These are phyloP conservation scores for Zygosaccharomyces pseudobailii DNA, from an alignment of 1,139 yeast genomes.

Conservation along the genomic window DNA sequence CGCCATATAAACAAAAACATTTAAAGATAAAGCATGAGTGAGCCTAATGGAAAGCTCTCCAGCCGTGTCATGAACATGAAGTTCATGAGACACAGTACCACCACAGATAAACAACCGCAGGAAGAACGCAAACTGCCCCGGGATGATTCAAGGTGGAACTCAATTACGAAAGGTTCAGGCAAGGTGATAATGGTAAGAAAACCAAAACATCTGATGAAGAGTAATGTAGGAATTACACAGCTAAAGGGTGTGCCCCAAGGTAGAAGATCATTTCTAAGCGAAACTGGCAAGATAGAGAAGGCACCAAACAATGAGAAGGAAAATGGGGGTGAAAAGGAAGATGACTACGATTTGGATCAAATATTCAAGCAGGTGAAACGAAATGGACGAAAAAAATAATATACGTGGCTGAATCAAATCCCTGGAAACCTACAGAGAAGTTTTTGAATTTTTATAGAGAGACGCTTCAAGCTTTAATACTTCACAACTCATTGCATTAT, in stretches of 20 bases:
- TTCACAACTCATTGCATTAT: too few relatives aligned
- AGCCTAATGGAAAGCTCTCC: conserved; percentile 28
- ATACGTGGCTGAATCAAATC: not conserved
- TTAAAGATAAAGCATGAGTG: conserved; percentile 3
- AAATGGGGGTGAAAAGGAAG: conserved; percentile 21
- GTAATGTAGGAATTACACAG: conserved; percentile 8
- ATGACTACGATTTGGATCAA: conserved; percentile 23
- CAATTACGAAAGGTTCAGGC: not conserved
- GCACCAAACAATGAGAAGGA: conserved; percentile 3
- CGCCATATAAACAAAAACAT: not conserved
- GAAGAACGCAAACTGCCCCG: conserved; percentile 45
- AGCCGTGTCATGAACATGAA: conserved; percentile 39
- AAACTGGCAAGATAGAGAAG: conserved; percentile 5
- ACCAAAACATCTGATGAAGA: conserved; percentile 1
- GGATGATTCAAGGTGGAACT: conserved; percentile 31
- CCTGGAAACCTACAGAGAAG: too few relatives aligned
- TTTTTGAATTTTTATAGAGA: too few relatives aligned
- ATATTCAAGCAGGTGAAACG: conserved; percentile 20
- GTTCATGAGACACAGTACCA: conserved; percentile 43
- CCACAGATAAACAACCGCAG: conserved; percentile 36
- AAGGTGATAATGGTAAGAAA: conserved; percentile 1
- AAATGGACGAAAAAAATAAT: conserved; percentile 17
- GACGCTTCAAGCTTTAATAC: too few relatives aligned
- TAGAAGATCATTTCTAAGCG: conserved; percentile 9
- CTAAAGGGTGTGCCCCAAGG: conserved; percentile 4